phyloP scores from a whole-genome alignment of 176 grass and related monocot species.

The Dactylis glomerata region DNA sequence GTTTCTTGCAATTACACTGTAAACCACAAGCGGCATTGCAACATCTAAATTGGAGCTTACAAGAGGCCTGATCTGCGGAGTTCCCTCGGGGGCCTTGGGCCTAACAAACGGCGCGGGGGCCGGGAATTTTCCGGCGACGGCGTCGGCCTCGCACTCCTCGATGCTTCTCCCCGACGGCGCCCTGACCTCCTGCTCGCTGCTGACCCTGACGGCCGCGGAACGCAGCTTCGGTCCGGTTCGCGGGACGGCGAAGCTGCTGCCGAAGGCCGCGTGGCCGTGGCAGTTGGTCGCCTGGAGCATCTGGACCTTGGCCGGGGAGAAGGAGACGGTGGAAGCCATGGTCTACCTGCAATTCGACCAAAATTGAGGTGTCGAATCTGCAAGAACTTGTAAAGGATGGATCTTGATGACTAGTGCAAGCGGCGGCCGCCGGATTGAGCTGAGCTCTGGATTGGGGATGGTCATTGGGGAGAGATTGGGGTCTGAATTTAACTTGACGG shows the following conservation, averaged over 20 bases:
- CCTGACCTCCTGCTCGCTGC: constrained; percentile 68
- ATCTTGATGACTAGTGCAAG: neutral
- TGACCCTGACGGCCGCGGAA: constrained; percentile 49
- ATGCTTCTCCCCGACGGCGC: constrained; percentile 62
- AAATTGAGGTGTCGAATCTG: neutral
- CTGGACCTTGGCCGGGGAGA: constrained; percentile 54
- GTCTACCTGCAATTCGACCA: neutral
- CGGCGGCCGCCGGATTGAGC: neutral
- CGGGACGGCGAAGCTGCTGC: constrained; percentile 24
- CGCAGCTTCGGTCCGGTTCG: constrained; percentile 27
- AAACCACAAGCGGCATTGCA: constrained; percentile 6
- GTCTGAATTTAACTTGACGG: neutral
- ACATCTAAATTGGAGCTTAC: constrained; percentile 34
- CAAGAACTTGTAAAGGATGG: neutral
- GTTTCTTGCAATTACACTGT: neutral
- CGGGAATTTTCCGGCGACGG: constrained; percentile 74
- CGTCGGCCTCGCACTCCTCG: constrained; percentile 94
- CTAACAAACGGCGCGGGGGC: constrained; percentile 45
- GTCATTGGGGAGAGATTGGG: neutral
- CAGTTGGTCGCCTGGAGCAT: constrained; percentile 42
- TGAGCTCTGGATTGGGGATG: neutral
- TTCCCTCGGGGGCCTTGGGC: constrained; percentile 70
- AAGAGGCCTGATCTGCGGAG: constrained; percentile 71
- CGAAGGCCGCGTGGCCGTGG: constrained; percentile 34
- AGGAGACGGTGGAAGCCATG: constrained; percentile 72